Evolutionary conservation across 352 stramenopile genomes (phyloP), one percentile per base, ranked within the genome.

Genomic region (Peronospora belbahrii): DNA sequence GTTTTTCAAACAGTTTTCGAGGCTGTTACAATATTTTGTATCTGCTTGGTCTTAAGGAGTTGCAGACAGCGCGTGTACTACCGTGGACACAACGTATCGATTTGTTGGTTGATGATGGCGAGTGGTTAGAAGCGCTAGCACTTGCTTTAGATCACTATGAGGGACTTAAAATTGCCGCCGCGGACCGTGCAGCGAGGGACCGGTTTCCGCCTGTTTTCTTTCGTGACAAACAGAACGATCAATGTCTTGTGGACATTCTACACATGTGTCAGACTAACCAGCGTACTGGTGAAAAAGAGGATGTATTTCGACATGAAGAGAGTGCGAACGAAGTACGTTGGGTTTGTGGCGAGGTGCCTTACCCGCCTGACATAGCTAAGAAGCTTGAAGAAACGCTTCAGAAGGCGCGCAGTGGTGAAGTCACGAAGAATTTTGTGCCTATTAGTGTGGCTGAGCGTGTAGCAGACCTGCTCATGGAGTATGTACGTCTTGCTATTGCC

Each of bases 61-160:
- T 98, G 3, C 80, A 95, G 41, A 85, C 77, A 1, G 85, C 95
- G 31, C 85, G 85, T 13, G 81, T 97, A 27, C 70, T 98, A 37
- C 87, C 88, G 18, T 97, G 91, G 68, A 94, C 78, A 22, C 74
- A 95, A 52, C 83, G 92, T 45, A 96, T 98, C 37, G 87, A 96
- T 42, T 90, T 85, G 30, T 64, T 98, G 11, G 88, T 98, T 38
- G 85, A 97, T 42, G 87, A 97, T 56, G 95, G 95, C 33, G 92
- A 98, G 67, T 98, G 95, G 95, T 74, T 98, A 4, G 93, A 98
- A 61, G 95, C 94, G 2, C 76, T 98, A 11, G 90, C 92, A 19
- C 67, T 98, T n/a, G 89, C 92, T 5, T 67, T 98, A 24, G 93
- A 98, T 61, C 87, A 98, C 52, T 98, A 96, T 33, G 91, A 98